A percentile compares a stretch with the other conserved stretches of the same genome.
Conservation (phyloP, 2,329 filamentous ascomycete species). For the Colletotrichum sp. region DNA sequence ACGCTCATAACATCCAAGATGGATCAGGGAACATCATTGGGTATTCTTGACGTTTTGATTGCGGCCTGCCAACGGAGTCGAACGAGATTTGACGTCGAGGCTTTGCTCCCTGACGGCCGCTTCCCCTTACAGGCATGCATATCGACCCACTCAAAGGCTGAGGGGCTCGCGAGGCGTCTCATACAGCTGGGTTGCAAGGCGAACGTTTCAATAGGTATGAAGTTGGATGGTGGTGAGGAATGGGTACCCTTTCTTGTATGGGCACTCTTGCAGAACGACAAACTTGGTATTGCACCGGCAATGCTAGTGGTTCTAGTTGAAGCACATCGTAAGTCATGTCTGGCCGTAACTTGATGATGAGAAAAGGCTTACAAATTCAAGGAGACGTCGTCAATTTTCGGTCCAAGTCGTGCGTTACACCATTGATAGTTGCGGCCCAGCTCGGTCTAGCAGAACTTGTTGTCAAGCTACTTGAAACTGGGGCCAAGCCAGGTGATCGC, state of each 20-base stretch:
- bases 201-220: background rate
- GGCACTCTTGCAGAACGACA: background rate
- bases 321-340: background rate
- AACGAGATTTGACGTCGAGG: background rate
- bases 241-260: background rate
- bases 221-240: background rate
- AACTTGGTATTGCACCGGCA: background rate
- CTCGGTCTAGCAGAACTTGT: background rate
- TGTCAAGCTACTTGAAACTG: background rate
- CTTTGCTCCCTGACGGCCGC: background rate
- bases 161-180: background rate
- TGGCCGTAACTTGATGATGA: background rate
- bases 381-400: background rate
- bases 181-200: background rate
- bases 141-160: background rate
- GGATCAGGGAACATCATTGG: background rate
- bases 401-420: background rate
- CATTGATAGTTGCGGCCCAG: background rate
- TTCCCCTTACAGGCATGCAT: background rate
- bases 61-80: background rate
- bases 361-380: background rate
- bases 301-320: background rate
- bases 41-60: background rate
- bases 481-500: background rate
- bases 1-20: background rate